phyloP scores from a whole-genome alignment of 2,329 filamentous ascomycete species.

The Venturia oleaginea region DNA sequence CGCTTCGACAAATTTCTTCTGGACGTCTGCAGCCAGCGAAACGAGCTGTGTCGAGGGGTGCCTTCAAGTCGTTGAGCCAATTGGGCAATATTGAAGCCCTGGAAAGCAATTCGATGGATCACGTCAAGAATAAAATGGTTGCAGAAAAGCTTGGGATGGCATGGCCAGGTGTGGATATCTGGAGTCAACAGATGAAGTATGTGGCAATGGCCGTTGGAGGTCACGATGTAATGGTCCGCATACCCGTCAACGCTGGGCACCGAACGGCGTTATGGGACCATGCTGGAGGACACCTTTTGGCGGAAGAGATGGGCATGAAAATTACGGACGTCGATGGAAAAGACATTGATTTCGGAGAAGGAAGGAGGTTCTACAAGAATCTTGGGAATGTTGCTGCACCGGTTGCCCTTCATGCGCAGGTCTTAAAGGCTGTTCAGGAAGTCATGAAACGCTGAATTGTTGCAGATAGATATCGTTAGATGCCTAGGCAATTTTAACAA shows the following conservation, averaged over 20 bases:
- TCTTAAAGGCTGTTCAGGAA: slow-evolving; percentile 14
- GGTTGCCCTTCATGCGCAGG: slow-evolving; percentile 24
- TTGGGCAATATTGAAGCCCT: slow-evolving; percentile 1
- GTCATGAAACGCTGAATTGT: slow-evolving; percentile 1
- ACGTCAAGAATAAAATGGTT: slow-evolving; percentile 15
- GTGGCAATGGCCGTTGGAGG: slow-evolving; percentile 42
- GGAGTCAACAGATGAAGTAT: slow-evolving; percentile 47
- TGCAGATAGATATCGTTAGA: not conserved
- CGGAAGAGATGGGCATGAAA: slow-evolving; percentile 40
- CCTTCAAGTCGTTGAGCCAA: not conserved
- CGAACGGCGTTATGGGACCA: slow-evolving; percentile 48
- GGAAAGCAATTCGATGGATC: slow-evolving; percentile 5
- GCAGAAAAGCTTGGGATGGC: slow-evolving; percentile 30
- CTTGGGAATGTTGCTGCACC: slow-evolving; percentile 35
- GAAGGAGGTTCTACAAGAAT: slow-evolving; percentile 30
- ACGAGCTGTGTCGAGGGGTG: not conserved
- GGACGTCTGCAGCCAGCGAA: not conserved
- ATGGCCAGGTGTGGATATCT: slow-evolving; percentile 43
- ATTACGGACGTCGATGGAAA: slow-evolving; percentile 44
- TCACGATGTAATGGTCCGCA: slow-evolving; percentile 41
- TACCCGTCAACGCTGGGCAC: slow-evolving; percentile 34
- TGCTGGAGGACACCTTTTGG: slow-evolving; percentile 44
- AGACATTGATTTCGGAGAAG: slow-evolving; percentile 38
- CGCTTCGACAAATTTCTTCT: slow-evolving; percentile 13
- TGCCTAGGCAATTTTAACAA: no score